Conservation (phyloP, 2,329 filamentous ascomycete genomes). For the Chlorencoelia australis region DNA sequence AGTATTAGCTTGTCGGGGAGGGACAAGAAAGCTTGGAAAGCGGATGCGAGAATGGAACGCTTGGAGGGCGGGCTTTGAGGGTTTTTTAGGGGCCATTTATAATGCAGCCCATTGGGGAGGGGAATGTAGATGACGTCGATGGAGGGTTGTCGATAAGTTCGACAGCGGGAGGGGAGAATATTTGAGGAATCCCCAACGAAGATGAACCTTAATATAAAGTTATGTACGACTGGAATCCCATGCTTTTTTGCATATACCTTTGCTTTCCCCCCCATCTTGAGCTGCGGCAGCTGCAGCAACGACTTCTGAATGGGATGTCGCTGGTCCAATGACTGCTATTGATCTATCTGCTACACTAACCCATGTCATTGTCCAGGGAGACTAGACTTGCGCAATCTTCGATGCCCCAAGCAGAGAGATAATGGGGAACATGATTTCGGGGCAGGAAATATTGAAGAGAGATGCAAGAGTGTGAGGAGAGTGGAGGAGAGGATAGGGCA, state of each 20-base stretch:
- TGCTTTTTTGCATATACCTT: slow-evolving; percentile 40
- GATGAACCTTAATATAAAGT: slow-evolving; percentile 14
- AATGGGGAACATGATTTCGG: no score
- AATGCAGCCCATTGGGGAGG: slow-evolving; percentile 34
- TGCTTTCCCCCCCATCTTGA: slow-evolving; percentile 37
- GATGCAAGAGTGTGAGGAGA: no score
- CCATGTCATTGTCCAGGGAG: not conserved
- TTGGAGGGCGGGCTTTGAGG: no score
- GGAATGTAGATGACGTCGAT: slow-evolving; percentile 43
- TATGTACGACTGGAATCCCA: slow-evolving; percentile 38
- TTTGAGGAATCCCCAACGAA: not conserved
- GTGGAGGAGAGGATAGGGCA: no score
- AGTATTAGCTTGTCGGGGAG: no score
- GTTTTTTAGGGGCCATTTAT: no score
- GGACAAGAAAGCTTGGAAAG: no score
- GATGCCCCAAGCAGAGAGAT: slow-evolving; percentile 29
- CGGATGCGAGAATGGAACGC: no score
- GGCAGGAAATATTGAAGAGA: no score
- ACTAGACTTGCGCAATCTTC: slow-evolving; percentile 26
- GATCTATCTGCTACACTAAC: slow-evolving; percentile 24
- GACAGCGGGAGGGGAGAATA: not conserved
- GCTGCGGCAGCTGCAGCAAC: slow-evolving; percentile 43
- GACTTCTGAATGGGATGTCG: slow-evolving; percentile 42
- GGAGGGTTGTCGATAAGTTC: slow-evolving; percentile 32
- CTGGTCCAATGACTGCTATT: slow-evolving; percentile 36